These are phyloP conservation scores for Salvia hispanica DNA, from an alignment of 257 asterid species.

Conservation along the genomic window DNA sequence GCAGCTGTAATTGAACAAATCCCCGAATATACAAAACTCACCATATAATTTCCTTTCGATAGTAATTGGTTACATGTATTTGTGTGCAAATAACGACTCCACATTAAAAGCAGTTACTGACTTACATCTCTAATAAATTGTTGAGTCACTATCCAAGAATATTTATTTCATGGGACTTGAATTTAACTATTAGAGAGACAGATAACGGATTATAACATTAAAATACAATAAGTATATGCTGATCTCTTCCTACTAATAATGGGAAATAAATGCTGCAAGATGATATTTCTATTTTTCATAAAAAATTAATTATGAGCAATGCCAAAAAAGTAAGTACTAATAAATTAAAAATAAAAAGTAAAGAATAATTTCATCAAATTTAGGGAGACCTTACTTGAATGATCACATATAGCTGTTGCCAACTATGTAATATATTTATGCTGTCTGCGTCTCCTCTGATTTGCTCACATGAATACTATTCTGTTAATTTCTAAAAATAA, in stretches of 20 bases:
- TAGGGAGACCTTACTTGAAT: too few species aligned
- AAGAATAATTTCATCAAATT: too few species aligned
- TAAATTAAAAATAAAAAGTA: too few species aligned
- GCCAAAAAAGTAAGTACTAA: not conserved
- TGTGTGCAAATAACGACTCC: not conserved
- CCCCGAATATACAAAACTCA: not conserved
- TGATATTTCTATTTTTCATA: not conserved
- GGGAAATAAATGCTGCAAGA: not conserved
- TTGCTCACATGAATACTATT: too few species aligned
- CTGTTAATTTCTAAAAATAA: too few species aligned
- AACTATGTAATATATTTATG: too few species aligned
- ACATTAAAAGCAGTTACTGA: not conserved
- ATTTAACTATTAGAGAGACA: not conserved
- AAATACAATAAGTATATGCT: not conserved
- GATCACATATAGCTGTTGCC: too few species aligned
- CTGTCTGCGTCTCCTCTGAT: too few species aligned
- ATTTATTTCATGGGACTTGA: not conserved
- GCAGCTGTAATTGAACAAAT: not conserved
- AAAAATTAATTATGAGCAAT: not conserved
- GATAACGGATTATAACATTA: not conserved
- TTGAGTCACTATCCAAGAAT: not conserved
- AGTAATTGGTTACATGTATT: not conserved
- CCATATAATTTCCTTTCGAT: not conserved
- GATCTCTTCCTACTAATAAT: not conserved
- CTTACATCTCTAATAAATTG: not conserved